Evolutionary conservation across 192 early-diverging fungal genomes (phyloP).

Genomic region (Umbelopsis sp.): DNA sequence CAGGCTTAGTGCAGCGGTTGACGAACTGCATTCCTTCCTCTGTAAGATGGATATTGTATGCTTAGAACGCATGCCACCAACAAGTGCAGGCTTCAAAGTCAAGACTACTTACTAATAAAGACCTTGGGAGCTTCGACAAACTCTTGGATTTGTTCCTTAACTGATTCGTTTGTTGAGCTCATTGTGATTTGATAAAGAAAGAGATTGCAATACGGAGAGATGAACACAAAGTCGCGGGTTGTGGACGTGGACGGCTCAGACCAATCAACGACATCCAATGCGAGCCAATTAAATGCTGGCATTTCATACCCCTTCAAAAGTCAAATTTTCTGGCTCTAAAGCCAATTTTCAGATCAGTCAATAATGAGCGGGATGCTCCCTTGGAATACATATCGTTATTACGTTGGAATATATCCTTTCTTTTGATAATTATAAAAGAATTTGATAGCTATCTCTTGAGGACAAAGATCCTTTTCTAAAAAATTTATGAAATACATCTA

Average conservation of each 20-base stretch:
- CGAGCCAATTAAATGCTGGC: not conserved
- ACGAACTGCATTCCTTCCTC: conserved; percentile 90
- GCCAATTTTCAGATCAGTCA: not conserved
- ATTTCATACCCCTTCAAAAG: not conserved
- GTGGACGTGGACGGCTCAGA: conserved; percentile 22
- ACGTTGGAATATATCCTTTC: too few relatives aligned
- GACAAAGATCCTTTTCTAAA: too few relatives aligned
- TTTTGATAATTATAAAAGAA: too few relatives aligned
- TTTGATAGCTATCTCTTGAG: too few relatives aligned
- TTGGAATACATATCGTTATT: too few relatives aligned
- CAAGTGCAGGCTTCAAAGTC: too few relatives aligned
- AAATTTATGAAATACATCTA: not conserved
- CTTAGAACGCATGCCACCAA: too few relatives aligned
- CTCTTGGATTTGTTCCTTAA: conserved; percentile 58
- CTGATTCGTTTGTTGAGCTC: conserved; percentile 46
- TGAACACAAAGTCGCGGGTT: conserved; percentile 8
- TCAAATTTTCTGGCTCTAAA: not conserved
- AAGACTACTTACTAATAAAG: conserved; percentile 59
- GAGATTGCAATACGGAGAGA: conserved; percentile 9
- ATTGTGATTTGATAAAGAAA: conserved; percentile 24
- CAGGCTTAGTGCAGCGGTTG: conserved; percentile 97
- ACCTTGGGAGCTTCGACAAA: conserved; percentile 87
- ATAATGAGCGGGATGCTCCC: too few relatives aligned
- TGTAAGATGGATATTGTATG: not conserved
- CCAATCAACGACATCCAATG: conserved; percentile 14